Conservation (phyloP, 371 early-diverging fungal species). For the Globomyces sp. region DNA sequence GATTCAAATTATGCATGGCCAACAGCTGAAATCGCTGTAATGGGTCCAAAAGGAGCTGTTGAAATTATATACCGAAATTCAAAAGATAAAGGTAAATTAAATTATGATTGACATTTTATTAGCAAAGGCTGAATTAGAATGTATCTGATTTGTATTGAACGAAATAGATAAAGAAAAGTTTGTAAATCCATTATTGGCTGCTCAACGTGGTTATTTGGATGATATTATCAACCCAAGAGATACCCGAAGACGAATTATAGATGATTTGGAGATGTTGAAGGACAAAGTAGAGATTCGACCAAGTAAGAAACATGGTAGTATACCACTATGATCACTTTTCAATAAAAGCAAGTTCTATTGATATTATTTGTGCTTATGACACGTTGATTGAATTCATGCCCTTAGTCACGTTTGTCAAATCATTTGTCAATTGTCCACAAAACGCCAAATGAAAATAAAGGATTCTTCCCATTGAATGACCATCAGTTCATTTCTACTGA, state of each 20-base stretch:
- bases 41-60: slow-evolving; percentile 97
- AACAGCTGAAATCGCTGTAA: slow-evolving; percentile 95
- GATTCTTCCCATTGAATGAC: too few relatives aligned
- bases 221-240: slow-evolving; percentile 87
- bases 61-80: slow-evolving; percentile 90
- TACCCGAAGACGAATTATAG: slow-evolving; percentile 82
- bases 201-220: slow-evolving; percentile 91
- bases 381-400: too few relatives aligned
- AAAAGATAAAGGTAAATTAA: slow-evolving; percentile 54
- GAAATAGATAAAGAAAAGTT: slow-evolving; percentile 72
- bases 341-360: neutral
- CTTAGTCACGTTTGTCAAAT: too few relatives aligned
- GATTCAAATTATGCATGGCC: slow-evolving; percentile 97
- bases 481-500: too few relatives aligned
- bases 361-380: too few relatives aligned
- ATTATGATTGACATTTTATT: slow-evolving; percentile 28
- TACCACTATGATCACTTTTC: slow-evolving; percentile 63
- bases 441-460: too few relatives aligned
- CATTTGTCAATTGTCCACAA: too few relatives aligned
- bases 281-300: slow-evolving; percentile 75
- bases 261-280: slow-evolving; percentile 79
- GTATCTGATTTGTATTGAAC: slow-evolving; percentile 1
- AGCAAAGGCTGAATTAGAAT: slow-evolving; percentile 74
- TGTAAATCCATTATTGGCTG: slow-evolving; percentile 95
- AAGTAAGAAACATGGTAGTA: slow-evolving; percentile 92